These are phyloP conservation scores for Cucurbita maxima DNA, from an alignment of 306 rosid species.

Conservation along the genomic window DNA sequence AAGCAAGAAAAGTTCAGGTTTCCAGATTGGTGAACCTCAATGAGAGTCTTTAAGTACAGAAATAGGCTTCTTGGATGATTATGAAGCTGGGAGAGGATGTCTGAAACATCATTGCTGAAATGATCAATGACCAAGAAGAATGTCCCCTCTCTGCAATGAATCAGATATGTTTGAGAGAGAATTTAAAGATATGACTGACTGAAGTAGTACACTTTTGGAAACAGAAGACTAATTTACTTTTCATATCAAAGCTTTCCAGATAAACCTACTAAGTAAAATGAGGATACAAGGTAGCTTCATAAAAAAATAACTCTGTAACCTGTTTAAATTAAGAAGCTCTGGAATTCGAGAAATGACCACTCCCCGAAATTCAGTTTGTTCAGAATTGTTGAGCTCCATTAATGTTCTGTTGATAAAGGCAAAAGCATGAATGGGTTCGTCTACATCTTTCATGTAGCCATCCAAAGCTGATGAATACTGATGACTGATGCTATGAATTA, in stretches of 20 bases:
- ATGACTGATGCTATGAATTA: conserved; percentile 54
- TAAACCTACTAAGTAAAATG: conserved; percentile 3
- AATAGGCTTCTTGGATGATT: conserved; percentile 70
- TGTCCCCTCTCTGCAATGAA: conserved; percentile 52
- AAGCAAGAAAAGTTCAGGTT: conserved; percentile 48
- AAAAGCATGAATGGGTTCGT: conserved; percentile 82
- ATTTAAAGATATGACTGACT: neutral
- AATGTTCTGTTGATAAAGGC: conserved; percentile 61
- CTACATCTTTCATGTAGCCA: conserved; percentile 71
- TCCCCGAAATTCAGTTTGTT: conserved; percentile 35
- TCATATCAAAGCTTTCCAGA: neutral
- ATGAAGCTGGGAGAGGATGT: conserved; percentile 48
- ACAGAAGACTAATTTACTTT: too few relatives aligned
- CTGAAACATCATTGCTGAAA: conserved; percentile 52
- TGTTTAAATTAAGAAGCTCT: conserved; percentile 55
- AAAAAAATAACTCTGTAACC: conserved; percentile 25
- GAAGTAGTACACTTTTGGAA: neutral
- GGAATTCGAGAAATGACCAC: conserved; percentile 65
- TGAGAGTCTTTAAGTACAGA: conserved; percentile 74
- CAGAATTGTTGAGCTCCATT: conserved; percentile 31
- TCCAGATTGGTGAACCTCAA: conserved; percentile 83
- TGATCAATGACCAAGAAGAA: conserved; percentile 58
- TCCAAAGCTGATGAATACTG: conserved; percentile 76
- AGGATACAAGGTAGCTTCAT: neutral
- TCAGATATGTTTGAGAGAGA: conserved; percentile 8